phyloP scores from a whole-genome alignment of 2,329 filamentous ascomycete species.

The Sordariomycetes sp. region DNA sequence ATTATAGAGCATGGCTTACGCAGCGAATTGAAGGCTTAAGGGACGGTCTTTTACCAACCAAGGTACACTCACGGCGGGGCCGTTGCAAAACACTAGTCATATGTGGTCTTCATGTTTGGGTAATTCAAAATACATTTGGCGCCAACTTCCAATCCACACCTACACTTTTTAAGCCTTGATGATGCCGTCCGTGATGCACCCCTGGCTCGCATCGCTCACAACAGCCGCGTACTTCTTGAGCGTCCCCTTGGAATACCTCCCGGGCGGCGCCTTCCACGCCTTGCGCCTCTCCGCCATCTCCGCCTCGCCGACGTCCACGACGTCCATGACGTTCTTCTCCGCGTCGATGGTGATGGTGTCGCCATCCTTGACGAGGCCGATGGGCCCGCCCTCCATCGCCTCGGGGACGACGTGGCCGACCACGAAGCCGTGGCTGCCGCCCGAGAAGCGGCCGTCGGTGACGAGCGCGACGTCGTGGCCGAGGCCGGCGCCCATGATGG shows the following conservation, averaged over 20 bases:
- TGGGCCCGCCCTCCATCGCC: conserved; percentile 75
- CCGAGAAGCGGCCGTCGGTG: conserved; percentile 67
- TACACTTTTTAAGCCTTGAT: not conserved
- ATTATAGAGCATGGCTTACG: not conserved
- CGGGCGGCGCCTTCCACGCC: conserved; percentile 51
- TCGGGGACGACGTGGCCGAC: conserved; percentile 85
- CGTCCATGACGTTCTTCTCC: conserved; percentile 57
- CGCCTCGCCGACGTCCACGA: conserved; percentile 54
- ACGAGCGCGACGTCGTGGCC: conserved; percentile 65
- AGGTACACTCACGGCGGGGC: not conserved
- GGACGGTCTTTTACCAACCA: not conserved
- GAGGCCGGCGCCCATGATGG: conserved; percentile 84
- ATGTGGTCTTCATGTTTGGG: not conserved
- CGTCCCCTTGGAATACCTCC: conserved; percentile 52
- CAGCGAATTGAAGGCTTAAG: not conserved
- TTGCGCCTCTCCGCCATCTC: conserved; percentile 49
- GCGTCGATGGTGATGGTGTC: conserved; percentile 77
- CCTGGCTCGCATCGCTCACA: conserved; percentile 48
- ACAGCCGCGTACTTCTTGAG: conserved; percentile 58
- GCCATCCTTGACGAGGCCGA: conserved; percentile 71
- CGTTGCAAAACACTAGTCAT: no score
- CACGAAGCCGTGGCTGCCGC: conserved; percentile 76
- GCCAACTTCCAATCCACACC: conserved; percentile 5
- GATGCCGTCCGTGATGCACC: conserved; percentile 44
- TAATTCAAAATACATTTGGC: not conserved